Conservation (phyloP, 2,329 filamentous ascomycete species). For the Dothistroma septosporum region DNA sequence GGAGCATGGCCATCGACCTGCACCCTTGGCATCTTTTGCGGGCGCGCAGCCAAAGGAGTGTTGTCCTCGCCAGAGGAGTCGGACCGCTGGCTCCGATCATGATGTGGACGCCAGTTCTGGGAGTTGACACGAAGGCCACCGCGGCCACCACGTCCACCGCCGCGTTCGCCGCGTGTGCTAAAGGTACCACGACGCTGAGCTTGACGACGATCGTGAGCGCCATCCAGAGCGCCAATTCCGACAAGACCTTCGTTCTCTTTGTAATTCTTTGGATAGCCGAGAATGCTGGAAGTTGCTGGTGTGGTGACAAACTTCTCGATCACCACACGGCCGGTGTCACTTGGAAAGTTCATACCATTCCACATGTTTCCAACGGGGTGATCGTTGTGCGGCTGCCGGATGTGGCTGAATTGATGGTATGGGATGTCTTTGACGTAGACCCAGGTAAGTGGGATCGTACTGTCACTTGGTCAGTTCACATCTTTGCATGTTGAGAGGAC, state of each 20-base stretch:
- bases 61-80: neutral
- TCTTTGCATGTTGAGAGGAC: slow-evolving; percentile 1
- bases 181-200: slow-evolving; percentile 4
- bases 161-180: slow-evolving; percentile 12
- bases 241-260: slow-evolving; percentile 12
- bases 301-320: slow-evolving; percentile 26
- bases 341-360: slow-evolving; percentile 32
- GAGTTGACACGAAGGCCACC: slow-evolving; percentile 7
- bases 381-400: slow-evolving; percentile 23
- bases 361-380: slow-evolving; percentile 33
- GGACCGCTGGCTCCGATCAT: neutral
- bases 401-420: slow-evolving; percentile 26
- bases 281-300: slow-evolving; percentile 21
- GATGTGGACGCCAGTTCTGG: slow-evolving; percentile 1
- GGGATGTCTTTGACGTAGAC: slow-evolving; percentile 31
- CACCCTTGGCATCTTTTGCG: neutral
- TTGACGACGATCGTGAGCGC: neutral
- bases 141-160: slow-evolving; percentile 13
- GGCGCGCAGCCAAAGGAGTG: neutral
- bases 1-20: neutral
- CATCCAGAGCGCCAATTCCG: neutral
- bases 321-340: slow-evolving; percentile 26
- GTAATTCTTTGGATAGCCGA: slow-evolving; percentile 19
- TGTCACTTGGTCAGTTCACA: slow-evolving; percentile 16
- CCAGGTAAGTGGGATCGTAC: slow-evolving; percentile 28